These are phyloP conservation scores for Eutrema salsugineum DNA, from an alignment of 441 rosid genomes.

Conservation along the genomic window DNA sequence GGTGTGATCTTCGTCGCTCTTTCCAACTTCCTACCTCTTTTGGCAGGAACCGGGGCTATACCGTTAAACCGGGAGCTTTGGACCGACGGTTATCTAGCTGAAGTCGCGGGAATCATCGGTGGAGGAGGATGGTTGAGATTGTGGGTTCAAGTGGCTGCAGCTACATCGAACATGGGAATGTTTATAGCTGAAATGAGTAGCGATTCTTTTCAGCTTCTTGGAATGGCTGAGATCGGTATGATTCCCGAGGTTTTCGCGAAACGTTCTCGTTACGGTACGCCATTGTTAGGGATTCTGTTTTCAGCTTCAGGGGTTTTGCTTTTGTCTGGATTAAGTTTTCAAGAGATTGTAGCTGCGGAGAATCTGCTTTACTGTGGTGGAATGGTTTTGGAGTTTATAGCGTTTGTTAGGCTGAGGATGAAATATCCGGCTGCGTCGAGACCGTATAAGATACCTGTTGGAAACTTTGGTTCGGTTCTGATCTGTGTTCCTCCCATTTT, in stretches of 20 bases:
- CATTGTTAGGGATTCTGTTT: constrained; percentile 44
- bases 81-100: constrained; percentile 62
- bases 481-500: constrained; percentile 53
- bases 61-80: constrained; percentile 42
- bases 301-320: constrained; percentile 59
- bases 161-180: constrained; percentile 67
- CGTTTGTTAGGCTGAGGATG: constrained; percentile 41
- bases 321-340: constrained; percentile 55
- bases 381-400: constrained; percentile 54
- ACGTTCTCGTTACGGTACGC: constrained; percentile 58
- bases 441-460: constrained; percentile 52
- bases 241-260: constrained; percentile 51
- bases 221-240: constrained; percentile 68
- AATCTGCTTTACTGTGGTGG: constrained; percentile 58
- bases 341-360: constrained; percentile 60
- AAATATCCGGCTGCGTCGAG: constrained; percentile 39
- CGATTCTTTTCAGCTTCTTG: constrained; percentile 64
- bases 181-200: constrained; percentile 71
- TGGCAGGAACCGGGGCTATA: constrained; percentile 53
- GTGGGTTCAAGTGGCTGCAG: constrained; percentile 65
- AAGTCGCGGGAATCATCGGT: constrained; percentile 44
- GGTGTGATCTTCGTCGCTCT: constrained; percentile 43
- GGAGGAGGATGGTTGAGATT: constrained; percentile 62
- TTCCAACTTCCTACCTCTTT: constrained; percentile 48
- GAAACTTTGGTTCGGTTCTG: constrained; percentile 41